Evolutionary conservation across 345 rosid species (phyloP), one percentile per base, ranked within the genome.

Genomic region (Diplotaxis tenuifolia): DNA sequence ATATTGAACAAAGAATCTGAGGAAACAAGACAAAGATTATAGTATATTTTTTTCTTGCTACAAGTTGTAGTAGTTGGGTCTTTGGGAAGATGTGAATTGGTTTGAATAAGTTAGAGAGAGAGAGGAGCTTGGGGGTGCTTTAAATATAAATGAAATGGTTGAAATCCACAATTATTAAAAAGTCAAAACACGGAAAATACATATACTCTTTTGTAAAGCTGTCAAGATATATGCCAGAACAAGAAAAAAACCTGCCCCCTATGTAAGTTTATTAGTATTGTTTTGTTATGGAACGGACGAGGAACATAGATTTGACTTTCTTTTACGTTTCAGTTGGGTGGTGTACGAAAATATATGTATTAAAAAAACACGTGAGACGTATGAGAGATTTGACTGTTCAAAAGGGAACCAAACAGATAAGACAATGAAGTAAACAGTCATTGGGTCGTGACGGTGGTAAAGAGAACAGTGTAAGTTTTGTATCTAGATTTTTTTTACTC

Each of bases 101-200:
- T 80, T 82, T 84, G 84, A 79, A 69, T 75, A 74, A 20, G n/a
- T 45, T 52, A 14, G 67, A 66, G 81, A 16, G 59, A 42, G 72
- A 62, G 52, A 20, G 19, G 21, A 20, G 75, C 49, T 27, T 29
- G 10, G 70, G 59, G 55, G 55, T 50, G 45, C 14, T 77, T 71
- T 85, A 78, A 71, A 84, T 76, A 70, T 57, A 34, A 34, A 64
- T 18, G 56, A 34, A 47, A 34, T 52, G 34, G 25, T 63, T 5
- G 18, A 19, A 36, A 1, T 23, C 28, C 69, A 55, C 77, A 74
- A 68, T 71, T 21, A 61, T 19, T 32, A 61, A 79, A 81, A 84
- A 74, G 88, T 89, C 90, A 87, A 85, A 77, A 79, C 87, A 82
- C 86, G 95, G 80, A 58, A 77, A 74, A 53, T 77, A 71, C 78